Evolutionary conservation across 1,284 basidiomycete genomes (phyloP), one percentile per base, ranked within the genome.

Genomic region (Volvariella volvacea): DNA sequence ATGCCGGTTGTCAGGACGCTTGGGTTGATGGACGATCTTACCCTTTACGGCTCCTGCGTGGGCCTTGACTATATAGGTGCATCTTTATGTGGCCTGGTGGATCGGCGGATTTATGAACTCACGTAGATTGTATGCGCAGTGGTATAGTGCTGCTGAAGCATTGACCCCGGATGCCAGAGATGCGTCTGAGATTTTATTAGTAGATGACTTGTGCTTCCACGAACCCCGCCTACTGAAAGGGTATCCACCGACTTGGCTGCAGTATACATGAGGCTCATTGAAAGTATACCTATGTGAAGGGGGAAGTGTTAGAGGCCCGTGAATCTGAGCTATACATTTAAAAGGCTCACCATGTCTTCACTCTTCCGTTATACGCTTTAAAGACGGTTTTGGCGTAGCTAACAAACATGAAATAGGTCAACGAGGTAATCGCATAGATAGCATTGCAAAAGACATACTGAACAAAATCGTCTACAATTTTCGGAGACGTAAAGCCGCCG

Each of bases 361-460:
- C 67, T 42, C 65, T 53, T 8, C 70, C 70, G 45, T 73, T 71
- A 45, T 65, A 74, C 1, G 70, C 68, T 41, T 62, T 59, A 55
- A 74, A 74, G 2, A 73, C 68, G 2, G 66, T 71, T 44, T 61
- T 68, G 0, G 72, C 72, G 48, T 73, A 73, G 46, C 71, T 73
- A 38, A 7, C 6, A 22, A 20, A 32, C 4, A 9, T 37, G 44
- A 37, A 8, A 33, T 14, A 15, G 17, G 10, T 10, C 8, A n/a
- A 1, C 10, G 16, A 1, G 1, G 7, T 21, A n/a, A n/a, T n/a
- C n/a, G n/a, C n/a, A n/a, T n/a, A n/a, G n/a, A 32, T 9, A 21
- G 31, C 19, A 31, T 28, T 9, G 14, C 22, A 14, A 9, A n/a
- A n/a, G 9, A 8, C 64, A 34, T 48, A 72, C 71, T 73, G 58